Percentiles rank a stretch among this genome's conserved stretches.
Evolutionary conservation across 2,329 filamentous ascomycete genomes (phyloP).

Genomic region (Aspergillus sp.): DNA sequence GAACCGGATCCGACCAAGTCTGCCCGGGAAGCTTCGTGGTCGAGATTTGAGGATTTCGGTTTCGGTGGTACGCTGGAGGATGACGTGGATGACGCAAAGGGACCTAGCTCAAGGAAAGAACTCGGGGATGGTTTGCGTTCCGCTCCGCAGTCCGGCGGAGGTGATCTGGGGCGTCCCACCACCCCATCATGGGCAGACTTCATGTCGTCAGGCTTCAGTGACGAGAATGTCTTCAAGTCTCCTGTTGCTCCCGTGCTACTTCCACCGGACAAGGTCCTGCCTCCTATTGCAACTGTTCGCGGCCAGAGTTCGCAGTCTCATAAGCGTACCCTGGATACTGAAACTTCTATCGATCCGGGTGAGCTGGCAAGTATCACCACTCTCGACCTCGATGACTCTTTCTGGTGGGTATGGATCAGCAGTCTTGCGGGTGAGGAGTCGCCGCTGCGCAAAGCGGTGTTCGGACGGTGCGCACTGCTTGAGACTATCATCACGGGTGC

Average conservation of each 20-base stretch:
- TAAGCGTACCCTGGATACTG: slow-evolving; percentile 66
- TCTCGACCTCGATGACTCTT: slow-evolving; percentile 87
- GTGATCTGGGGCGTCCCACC: slow-evolving; percentile 74
- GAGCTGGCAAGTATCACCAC: slow-evolving; percentile 89
- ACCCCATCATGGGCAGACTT: slow-evolving; percentile 99
- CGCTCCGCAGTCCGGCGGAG: slow-evolving; percentile 65
- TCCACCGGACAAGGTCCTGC: slow-evolving; percentile 88
- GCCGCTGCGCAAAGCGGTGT: slow-evolving; percentile 79
- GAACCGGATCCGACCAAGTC: slow-evolving; percentile 69
- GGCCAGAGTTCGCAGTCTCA: slow-evolving; percentile 88
- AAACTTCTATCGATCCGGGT: slow-evolving; percentile 74
- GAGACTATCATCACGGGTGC: slow-evolving; percentile 81
- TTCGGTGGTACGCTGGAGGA: slow-evolving; percentile 75
- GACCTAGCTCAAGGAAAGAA: slow-evolving; percentile 33
- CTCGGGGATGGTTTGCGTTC: slow-evolving; percentile 58
- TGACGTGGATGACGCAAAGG: slow-evolving; percentile 58
- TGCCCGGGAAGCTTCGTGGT: slow-evolving; percentile 88
- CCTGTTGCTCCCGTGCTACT: slow-evolving; percentile 67
- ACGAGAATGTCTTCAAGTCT: slow-evolving; percentile 65
- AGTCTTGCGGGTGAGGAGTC: slow-evolving; percentile 92
- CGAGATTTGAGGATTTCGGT: slow-evolving; percentile 90
- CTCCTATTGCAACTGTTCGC: slow-evolving; percentile 70
- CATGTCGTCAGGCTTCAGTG: slow-evolving; percentile 85
- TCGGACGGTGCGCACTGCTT: slow-evolving; percentile 87
- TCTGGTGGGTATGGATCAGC: slow-evolving; percentile 99